A percentile compares a stretch with the other conserved stretches of the same genome.
Evolutionary conservation across 2,329 filamentous ascomycete genomes (phyloP).

Genomic region (Trichoderma afroharzianum): DNA sequence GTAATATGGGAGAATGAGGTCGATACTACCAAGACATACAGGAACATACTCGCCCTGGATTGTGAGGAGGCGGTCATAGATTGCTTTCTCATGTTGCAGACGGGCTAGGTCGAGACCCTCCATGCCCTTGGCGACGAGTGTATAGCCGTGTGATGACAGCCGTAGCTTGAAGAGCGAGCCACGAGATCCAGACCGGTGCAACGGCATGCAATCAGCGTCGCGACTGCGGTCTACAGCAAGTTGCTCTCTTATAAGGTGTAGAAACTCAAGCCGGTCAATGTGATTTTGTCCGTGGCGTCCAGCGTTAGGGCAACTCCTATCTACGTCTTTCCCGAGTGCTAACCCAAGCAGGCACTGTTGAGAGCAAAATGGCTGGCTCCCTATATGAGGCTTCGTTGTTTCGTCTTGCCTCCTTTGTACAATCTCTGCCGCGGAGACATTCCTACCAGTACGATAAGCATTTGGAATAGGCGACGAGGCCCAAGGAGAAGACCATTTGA

Average conservation of each 20-base stretch:
- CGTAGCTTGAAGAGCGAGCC: slow-evolving; percentile 38
- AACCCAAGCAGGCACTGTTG: slow-evolving; percentile 28
- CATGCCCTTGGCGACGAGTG: slow-evolving; percentile 35
- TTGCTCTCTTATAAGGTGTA: background rate
- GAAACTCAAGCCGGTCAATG: background rate
- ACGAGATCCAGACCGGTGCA: slow-evolving; percentile 29
- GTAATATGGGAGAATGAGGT: slow-evolving; percentile 31
- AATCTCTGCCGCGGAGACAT: background rate
- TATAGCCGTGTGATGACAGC: slow-evolving; percentile 29
- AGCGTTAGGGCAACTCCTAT: slow-evolving; percentile 17
- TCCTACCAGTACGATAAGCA: background rate
- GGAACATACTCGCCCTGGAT: slow-evolving; percentile 34
- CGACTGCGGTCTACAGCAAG: background rate
- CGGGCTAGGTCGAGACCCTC: slow-evolving; percentile 22
- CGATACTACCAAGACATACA: slow-evolving; percentile 32
- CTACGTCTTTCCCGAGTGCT: slow-evolving; percentile 22
- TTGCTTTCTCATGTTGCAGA: slow-evolving; percentile 29
- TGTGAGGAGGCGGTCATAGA: slow-evolving; percentile 29
- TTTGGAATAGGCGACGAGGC: background rate
- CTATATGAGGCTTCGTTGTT: background rate
- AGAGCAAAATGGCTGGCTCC: slow-evolving; percentile 28
- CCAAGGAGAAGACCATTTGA: background rate
- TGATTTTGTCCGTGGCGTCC: background rate
- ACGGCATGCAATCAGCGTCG: slow-evolving; percentile 18
- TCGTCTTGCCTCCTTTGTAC: background rate